Conservation (phyloP, 139 green algal genomes). For the Micromonas pusilla region DNA sequence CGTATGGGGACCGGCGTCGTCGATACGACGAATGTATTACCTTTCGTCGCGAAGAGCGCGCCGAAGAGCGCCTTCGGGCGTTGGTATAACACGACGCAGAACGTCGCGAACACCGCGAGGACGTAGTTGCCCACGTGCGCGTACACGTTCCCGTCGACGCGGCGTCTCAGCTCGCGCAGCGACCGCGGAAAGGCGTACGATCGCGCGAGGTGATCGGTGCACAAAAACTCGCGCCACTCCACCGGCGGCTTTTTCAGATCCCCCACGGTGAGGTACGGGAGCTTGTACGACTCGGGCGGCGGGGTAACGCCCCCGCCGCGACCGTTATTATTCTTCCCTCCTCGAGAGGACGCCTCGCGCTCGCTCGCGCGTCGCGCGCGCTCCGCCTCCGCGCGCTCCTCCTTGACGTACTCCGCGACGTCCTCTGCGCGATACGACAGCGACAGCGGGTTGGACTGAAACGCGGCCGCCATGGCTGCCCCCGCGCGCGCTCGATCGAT, state of each 20-base stretch:
- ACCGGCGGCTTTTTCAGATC: constrained; percentile 5
- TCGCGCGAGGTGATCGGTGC: not conserved
- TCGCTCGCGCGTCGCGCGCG: not conserved
- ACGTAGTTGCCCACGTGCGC: constrained; percentile 15
- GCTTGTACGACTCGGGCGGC: not conserved
- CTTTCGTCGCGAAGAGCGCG: no score
- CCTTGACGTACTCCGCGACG: not conserved
- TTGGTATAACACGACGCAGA: constrained; percentile 3
- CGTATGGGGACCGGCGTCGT: no score
- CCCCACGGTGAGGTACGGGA: not conserved
- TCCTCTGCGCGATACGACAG: not conserved
- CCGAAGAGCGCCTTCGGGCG: not conserved
- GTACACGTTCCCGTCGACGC: constrained; percentile 19
- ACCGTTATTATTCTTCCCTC: no score
- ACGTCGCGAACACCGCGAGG: not conserved
- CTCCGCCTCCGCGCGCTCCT: not conserved
- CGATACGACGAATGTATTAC: no score
- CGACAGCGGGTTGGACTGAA: not conserved
- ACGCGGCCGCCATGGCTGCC: no score
- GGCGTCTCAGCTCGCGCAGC: not conserved
- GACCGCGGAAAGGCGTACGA: not conserved
- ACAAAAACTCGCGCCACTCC: constrained; percentile 19
- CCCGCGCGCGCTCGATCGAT: no score
- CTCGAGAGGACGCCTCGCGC: not conserved
- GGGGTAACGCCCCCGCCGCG: not conserved